Evolutionary conservation across 1,284 basidiomycete species (phyloP).

Genomic region (Calocybe gambosa): DNA sequence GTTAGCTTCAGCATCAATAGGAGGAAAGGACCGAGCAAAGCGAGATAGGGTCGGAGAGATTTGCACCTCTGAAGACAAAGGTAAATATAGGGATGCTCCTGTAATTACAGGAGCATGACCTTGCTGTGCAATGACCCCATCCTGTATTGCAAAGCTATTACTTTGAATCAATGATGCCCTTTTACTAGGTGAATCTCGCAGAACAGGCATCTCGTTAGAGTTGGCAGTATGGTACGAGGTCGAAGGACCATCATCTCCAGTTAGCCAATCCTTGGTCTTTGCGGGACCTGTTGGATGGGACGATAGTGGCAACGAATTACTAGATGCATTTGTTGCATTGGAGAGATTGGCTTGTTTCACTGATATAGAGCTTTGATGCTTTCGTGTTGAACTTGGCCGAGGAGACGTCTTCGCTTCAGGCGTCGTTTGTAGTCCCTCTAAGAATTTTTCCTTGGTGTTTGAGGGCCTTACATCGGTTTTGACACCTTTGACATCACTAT

Average conservation of each 20-base stretch:
- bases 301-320: slow-evolving; percentile 9
- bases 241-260: slow-evolving; percentile 44
- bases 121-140: slow-evolving; percentile 41
- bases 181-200: slow-evolving; percentile 66
- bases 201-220: slow-evolving; percentile 33
- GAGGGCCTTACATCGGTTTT: not conserved
- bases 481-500: not conserved
- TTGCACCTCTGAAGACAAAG: slow-evolving; percentile 19
- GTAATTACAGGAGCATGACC: slow-evolving; percentile 22
- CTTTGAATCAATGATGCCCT: slow-evolving; percentile 59
- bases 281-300: slow-evolving; percentile 1
- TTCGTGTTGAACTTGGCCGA: slow-evolving; percentile 32
- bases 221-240: slow-evolving; percentile 10
- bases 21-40: slow-evolving; percentile 32
- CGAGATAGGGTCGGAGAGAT: slow-evolving; percentile 28
- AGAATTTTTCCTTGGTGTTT: not conserved
- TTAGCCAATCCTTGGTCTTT: slow-evolving; percentile 58
- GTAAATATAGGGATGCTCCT: slow-evolving; percentile 15
- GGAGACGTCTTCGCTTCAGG: slow-evolving; percentile 9
- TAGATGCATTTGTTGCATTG: not conserved
- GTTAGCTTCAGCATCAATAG: slow-evolving; percentile 21
- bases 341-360: slow-evolving; percentile 22
- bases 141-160: slow-evolving; percentile 41
- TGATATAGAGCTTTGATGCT: slow-evolving; percentile 37
- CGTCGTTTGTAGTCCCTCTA: not conserved